Evolutionary conservation across 305 asterid species (phyloP).

Genomic region (Fraxinus floribunda): DNA sequence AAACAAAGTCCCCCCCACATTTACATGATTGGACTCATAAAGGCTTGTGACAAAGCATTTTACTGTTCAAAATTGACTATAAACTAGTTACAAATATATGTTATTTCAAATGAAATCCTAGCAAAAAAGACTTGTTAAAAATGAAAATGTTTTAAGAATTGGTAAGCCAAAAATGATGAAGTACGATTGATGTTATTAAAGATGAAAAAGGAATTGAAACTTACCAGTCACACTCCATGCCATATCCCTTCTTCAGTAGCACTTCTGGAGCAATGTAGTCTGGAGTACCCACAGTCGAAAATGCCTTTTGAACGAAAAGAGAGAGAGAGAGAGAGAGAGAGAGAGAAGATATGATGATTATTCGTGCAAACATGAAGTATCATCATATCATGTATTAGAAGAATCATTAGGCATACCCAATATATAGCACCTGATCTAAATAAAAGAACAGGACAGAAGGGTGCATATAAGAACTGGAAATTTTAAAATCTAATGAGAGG

Average conservation of each 20-base stretch:
- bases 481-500: not conserved
- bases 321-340: too few species aligned
- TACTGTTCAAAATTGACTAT: not conserved
- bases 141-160: too few species aligned
- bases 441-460: not conserved
- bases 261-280: too few species aligned
- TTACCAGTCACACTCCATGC: constrained; percentile 97
- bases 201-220: constrained; percentile 26
- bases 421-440: not conserved
- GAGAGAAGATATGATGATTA: not conserved
- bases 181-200: not conserved
- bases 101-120: constrained; percentile 8
- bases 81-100: not conserved
- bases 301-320: constrained; percentile 51
- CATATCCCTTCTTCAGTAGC: too few species aligned
- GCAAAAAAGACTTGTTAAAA: not conserved
- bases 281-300: constrained; percentile 96
- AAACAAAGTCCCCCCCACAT: too few species aligned
- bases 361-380: not conserved
- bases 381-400: not conserved
- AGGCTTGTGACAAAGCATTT: not conserved
- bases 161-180: not conserved
- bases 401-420: not conserved
- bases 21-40: too few species aligned
- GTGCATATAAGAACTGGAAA: not conserved